Evolutionary conservation across 2,329 filamentous ascomycete species (phyloP), one percentile per base, ranked within the genome.

Genomic region (Fusarium burgessii): DNA sequence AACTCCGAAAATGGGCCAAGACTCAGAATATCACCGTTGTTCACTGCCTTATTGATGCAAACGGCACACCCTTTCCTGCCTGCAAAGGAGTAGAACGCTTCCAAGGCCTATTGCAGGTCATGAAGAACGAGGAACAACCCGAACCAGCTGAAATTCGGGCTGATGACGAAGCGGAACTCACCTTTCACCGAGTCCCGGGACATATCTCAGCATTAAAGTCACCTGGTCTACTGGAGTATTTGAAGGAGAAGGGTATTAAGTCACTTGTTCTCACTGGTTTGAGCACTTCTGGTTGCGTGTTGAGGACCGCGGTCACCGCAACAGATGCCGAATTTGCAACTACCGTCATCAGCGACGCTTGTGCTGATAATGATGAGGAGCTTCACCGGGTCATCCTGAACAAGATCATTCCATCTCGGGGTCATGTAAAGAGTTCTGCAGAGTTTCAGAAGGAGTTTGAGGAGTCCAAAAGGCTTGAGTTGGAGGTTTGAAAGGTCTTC

Each of bases 1-100:
- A 62, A 13, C 36, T 62, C 11, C 36, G 54, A 42, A 25, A 59
- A 25, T 62, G 58, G 54, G 58, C 58, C 17, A 59, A 49, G 40
- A 8, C 18, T 25, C 43, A 62, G 7, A 57, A 57, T 29, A 59
- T 62, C 29, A 32, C 58, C 0, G 23, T 62, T n/a, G n/a, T 59
- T 14, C 58, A 62, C 36, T 62, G 58, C 18, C 58, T 62, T 2
- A 59, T 62, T 7, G 29, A 62, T 17, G 3, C 42, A 12, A 59
- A 62, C 6, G n/a, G 29, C 3, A 45, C 49, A 12, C 50, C 51
- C 0, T 43, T n/a, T 10, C 32, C 57, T 3, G 18, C 51, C 5
- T 57, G 49, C 7, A 62, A 62, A 14, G 58, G 38, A 0, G 18
- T 36, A 0, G 29, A 35, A 0, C 54, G 58, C 9, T 42, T 35